Evolutionary conservation across 108 stramenopile species (phyloP), one percentile per base, ranked within the genome.

Genomic region (Nitzschia sp.): DNA sequence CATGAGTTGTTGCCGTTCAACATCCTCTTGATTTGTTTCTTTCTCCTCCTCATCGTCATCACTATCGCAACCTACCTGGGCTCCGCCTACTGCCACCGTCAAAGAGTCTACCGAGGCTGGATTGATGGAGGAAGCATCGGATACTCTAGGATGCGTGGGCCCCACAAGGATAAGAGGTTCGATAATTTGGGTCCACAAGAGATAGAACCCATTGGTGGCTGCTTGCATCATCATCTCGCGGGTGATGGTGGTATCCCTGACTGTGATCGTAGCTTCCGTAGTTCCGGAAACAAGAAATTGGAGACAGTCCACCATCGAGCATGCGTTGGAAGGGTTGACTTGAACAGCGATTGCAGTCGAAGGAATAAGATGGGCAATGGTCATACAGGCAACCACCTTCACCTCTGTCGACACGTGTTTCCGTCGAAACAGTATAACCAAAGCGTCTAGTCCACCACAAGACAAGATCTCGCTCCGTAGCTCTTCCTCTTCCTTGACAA

Each of bases 381-480:
- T 80, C 67, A 87, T 29, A 21, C 81, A 80, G 6, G 83, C 69
- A 10, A 83, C 79, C 2, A 78, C 66, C 48, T 72, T 56, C 2
- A 87, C 50, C 34, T 74, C 76, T 19, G 48, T 43, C n/a, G 60
- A 57, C 10, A 62, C 50, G 20, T 43, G 40, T 34, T 67, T 73
- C 7, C 71, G 61, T 6, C 67, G 69, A 41, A 82, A 84, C 37
- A 87, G 55, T 11, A 73, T 79, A 17, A 84, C 41, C 39, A 84
- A 69, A 8, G 86, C 84, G 53, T 80, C 73, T 69, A 87, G 75
- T 7, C 86, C 86, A 12, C 86, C 86, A 9, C 77, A 84, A 15
- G 81, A 80, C 14, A 58, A 66, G 11, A 86, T 86, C 61, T 85
- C 84, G 56, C 79, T 57, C 0, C 78, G 44, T 38, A 78, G 65